Conservation (phyloP, 805 yeast genomes). For the Scheffersomyces coipomensis region DNA sequence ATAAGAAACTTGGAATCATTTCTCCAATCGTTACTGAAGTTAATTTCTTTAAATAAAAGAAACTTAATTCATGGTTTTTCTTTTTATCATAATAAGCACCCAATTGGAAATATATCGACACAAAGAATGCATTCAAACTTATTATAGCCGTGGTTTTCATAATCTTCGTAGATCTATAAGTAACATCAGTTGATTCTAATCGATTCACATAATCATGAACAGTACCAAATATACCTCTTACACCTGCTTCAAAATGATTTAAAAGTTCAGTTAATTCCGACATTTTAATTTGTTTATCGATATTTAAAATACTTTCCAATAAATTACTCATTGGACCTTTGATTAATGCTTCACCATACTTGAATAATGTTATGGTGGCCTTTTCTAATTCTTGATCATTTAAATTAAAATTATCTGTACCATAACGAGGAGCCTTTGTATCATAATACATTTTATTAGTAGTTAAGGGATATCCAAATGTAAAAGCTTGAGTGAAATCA, state of each 20-base stretch:
- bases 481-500: slow-evolving; percentile 43
- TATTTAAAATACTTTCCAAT: slow-evolving; percentile 13
- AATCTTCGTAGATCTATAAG: slow-evolving; percentile 7
- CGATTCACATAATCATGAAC: slow-evolving; percentile 31
- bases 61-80: slow-evolving; percentile 25
- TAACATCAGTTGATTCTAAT: slow-evolving; percentile 14
- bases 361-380: slow-evolving; percentile 26
- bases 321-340: slow-evolving; percentile 26
- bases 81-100: slow-evolving; percentile 37
- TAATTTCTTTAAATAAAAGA: slow-evolving; percentile 30
- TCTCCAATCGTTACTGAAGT: slow-evolving; percentile 23
- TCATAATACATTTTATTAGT: slow-evolving; percentile 42
- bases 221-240: slow-evolving; percentile 23
- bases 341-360: slow-evolving; percentile 32
- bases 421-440: slow-evolving; percentile 36
- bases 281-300: slow-evolving; percentile 16
- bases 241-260: slow-evolving; percentile 39
- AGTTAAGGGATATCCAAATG: slow-evolving; percentile 44
- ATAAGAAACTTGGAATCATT: slow-evolving; percentile 29
- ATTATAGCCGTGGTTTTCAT: slow-evolving; percentile 18
- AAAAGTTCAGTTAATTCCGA: slow-evolving; percentile 20
- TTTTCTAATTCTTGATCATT: slow-evolving; percentile 35
- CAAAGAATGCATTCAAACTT: slow-evolving; percentile 21
- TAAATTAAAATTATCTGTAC: slow-evolving; percentile 34
- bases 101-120: slow-evolving; percentile 31